Evolutionary conservation across 257 asterid species (phyloP), one percentile per base, ranked within the genome.

Genomic region (Verbena officinalis): DNA sequence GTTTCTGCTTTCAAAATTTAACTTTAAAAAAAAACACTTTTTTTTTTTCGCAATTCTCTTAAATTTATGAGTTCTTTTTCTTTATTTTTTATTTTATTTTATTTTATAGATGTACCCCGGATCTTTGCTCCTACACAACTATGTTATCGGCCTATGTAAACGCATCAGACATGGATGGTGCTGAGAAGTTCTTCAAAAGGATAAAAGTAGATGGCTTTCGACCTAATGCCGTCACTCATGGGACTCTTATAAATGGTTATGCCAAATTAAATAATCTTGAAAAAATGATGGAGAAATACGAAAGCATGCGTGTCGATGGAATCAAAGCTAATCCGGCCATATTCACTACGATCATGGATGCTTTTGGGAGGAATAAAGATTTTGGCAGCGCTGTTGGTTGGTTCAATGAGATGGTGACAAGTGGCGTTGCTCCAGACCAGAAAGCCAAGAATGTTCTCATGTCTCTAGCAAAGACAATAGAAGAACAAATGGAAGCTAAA

Each of bases 151-250:
- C 97, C 24, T 90, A 88, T 61, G 84, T 90, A 10, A 93, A 88
- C 73, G 94, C 95, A 31, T 64, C 96, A 3, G 97, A 93, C 40
- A 90, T 93, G 96, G 99, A 87, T 42, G 95, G 96, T 20, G 96
- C 96, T 1, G 97, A 93, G 83, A 88, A 79, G 62, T 88, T 88
- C 65, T 93, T 93, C 80, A 78, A 30, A 67, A 74, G 96, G 85
- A 90, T 90, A 67, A 86, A 88, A 55, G 82, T 64, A 59, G 99
- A 93, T 7, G 95, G 97, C 13, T 62, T 86, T 17, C 81, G 80
- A 69, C 92, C 96, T 23, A 93, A 82, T 34, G 81, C 86, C 13
- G 73, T 93, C 44, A 86, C 96, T 1, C 87, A 84, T 9, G 97
- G 99, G 20, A 77, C 89, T 23, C 81, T 93, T 49, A 84, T 93